Evolutionary conservation across 2,329 filamentous ascomycete species (phyloP).

Genomic region (Sarocladiaceae sp.): DNA sequence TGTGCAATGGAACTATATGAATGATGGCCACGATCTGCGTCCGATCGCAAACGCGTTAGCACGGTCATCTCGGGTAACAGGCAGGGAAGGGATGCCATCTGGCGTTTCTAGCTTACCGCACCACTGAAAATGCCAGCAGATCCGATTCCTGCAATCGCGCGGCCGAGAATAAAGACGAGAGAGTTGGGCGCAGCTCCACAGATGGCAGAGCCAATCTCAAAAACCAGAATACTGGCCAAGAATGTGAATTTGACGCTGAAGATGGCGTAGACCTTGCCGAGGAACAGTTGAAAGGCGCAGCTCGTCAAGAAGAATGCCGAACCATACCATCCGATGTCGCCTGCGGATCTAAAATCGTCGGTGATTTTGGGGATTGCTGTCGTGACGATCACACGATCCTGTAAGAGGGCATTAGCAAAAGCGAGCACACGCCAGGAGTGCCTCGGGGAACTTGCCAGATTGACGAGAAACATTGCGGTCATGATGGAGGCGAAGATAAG

Average conservation of each 20-base stretch:
- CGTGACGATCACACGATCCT: too few relatives aligned
- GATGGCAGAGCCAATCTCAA: slow-evolving; percentile 40
- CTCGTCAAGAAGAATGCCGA: slow-evolving; percentile 25
- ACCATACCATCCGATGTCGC: slow-evolving; percentile 59
- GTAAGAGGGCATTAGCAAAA: too few relatives aligned
- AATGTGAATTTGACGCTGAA: slow-evolving; percentile 30
- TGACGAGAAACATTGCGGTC: too few relatives aligned
- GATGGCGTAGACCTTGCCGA: background rate
- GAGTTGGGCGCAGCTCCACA: slow-evolving; percentile 38
- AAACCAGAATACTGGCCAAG: slow-evolving; percentile 35
- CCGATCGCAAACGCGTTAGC: too few relatives aligned
- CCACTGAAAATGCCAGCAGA: slow-evolving; percentile 49
- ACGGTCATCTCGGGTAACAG: too few relatives aligned
- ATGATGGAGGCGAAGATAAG: too few relatives aligned
- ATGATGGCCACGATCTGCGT: slow-evolving; percentile 49
- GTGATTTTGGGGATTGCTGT: slow-evolving; percentile 46
- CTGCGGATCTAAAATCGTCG: slow-evolving; percentile 47
- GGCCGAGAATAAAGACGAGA: slow-evolving; percentile 44
- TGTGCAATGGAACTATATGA: slow-evolving; percentile 18
- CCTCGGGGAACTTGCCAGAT: too few relatives aligned
- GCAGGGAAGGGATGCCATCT: too few relatives aligned
- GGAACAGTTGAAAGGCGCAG: background rate
- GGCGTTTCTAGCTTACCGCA: too few relatives aligned
- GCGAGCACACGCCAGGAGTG: too few relatives aligned
- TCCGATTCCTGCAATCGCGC: slow-evolving; percentile 46